A percentile compares a stretch with the other conserved stretches of the same genome.
These are phyloP conservation scores for Plasmodium coatneyi DNA, from an alignment of 169 alveolate species.

Conservation along the genomic window DNA sequence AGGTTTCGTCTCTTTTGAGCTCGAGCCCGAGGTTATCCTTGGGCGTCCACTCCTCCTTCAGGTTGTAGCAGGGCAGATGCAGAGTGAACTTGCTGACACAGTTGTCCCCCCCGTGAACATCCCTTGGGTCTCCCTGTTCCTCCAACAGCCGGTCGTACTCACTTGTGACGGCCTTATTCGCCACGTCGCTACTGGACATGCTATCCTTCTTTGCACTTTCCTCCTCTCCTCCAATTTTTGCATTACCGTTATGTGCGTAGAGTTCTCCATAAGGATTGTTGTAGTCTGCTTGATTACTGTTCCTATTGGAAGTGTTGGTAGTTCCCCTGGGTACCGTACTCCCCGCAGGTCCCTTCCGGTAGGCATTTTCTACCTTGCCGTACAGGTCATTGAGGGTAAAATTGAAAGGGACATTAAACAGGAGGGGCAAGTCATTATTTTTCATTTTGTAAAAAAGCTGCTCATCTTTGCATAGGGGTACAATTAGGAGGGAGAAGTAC, in stretches of 20 bases:
- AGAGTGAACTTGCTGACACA: not conserved
- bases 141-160: not conserved
- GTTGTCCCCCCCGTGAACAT: not conserved
- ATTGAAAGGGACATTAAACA: constrained; percentile 33
- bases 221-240: not conserved
- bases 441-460: constrained; percentile 53
- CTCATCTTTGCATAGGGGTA: constrained; percentile 48
- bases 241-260: not conserved
- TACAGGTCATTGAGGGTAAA: constrained; percentile 13
- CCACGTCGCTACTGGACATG: not conserved
- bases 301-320: not conserved
- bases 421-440: constrained; percentile 48
- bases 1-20: constrained; percentile 41
- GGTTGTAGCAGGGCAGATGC: constrained; percentile 18
- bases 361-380: constrained; percentile 21
- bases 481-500: constrained; percentile 26
- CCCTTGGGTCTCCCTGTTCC: not conserved
- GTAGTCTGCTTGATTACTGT: not conserved
- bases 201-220: not conserved
- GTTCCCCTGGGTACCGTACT: not conserved
- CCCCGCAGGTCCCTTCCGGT: not conserved
- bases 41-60: constrained; percentile 38
- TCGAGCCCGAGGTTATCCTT: constrained; percentile 41
- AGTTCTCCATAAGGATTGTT: not conserved
- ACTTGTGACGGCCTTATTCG: not conserved